Evolutionary conservation across 441 rosid species (phyloP).

Genomic region (Aleurites moluccanus): DNA sequence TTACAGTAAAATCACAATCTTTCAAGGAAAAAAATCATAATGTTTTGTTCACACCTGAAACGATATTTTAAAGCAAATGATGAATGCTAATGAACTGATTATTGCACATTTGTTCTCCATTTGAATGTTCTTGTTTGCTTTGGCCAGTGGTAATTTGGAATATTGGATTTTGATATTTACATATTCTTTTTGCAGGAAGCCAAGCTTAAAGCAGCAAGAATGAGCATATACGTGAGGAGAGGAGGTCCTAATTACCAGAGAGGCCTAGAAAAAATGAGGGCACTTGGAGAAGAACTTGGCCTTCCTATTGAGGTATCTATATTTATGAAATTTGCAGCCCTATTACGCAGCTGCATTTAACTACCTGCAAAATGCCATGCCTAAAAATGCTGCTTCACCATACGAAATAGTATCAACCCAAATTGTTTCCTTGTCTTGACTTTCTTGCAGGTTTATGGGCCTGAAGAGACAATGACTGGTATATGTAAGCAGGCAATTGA

Average conservation of each 20-base stretch:
- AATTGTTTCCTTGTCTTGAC: neutral
- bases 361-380: neutral
- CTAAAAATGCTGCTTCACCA: neutral
- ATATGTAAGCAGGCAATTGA: slow-evolving; percentile 94
- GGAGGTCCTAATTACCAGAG: slow-evolving; percentile 96
- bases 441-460: slow-evolving; percentile 75
- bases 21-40: neutral
- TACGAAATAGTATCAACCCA: neutral
- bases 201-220: slow-evolving; percentile 86
- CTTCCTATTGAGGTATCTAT: slow-evolving; percentile 77
- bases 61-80: too few relatives aligned
- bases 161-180: neutral
- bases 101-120: neutral
- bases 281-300: slow-evolving; percentile 84
- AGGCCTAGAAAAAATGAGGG: slow-evolving; percentile 84
- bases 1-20: neutral
- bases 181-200: slow-evolving; percentile 50
- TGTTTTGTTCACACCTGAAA: neutral
- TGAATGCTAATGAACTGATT: slow-evolving; percentile 10
- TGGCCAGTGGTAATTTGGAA: neutral
- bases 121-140: neutral
- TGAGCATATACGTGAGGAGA: slow-evolving; percentile 87
- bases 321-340: neutral
- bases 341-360: neutral
- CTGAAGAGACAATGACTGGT: slow-evolving; percentile 95